phyloP scores from a whole-genome alignment of 2,329 filamentous ascomycete species.

The Helotiales sp. region DNA sequence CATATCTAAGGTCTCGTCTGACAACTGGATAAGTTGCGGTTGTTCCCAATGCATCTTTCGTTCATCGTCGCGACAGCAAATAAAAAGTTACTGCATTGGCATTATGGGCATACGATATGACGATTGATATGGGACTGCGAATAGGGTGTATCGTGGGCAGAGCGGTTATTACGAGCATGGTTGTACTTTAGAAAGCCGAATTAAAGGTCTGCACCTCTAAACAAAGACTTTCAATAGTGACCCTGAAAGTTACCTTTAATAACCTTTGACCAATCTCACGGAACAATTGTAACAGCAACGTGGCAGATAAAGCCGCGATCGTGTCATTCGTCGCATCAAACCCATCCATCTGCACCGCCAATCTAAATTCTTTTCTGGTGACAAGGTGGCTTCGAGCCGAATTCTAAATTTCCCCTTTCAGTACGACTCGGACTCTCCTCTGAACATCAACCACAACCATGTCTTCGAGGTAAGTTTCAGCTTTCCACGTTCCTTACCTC shows the following conservation, averaged over 20 bases:
- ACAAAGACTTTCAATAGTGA: too few relatives aligned
- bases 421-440: neutral
- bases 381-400: slow-evolving; percentile 15
- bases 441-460: slow-evolving; percentile 22
- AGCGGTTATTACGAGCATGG: slow-evolving; percentile 9
- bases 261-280: too few relatives aligned
- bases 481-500: neutral
- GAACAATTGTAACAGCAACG: neutral
- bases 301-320: neutral
- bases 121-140: slow-evolving; percentile 12
- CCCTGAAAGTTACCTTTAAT: too few relatives aligned
- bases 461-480: slow-evolving; percentile 29
- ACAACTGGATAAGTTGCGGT: slow-evolving; percentile 20
- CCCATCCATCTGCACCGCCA: neutral
- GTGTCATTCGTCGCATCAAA: neutral
- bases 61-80: slow-evolving; percentile 10
- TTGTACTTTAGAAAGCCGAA: slow-evolving; percentile 23
- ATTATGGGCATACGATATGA: slow-evolving; percentile 27
- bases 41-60: neutral
- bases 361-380: neutral
- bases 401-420: slow-evolving; percentile 17
- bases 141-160: neutral
- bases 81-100: slow-evolving; percentile 24
- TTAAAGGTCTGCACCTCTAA: neutral
- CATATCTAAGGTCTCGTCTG: slow-evolving; percentile 5